Conservation (phyloP, 2,329 filamentous ascomycete species). For the Chrysoporthe puriensis region DNA sequence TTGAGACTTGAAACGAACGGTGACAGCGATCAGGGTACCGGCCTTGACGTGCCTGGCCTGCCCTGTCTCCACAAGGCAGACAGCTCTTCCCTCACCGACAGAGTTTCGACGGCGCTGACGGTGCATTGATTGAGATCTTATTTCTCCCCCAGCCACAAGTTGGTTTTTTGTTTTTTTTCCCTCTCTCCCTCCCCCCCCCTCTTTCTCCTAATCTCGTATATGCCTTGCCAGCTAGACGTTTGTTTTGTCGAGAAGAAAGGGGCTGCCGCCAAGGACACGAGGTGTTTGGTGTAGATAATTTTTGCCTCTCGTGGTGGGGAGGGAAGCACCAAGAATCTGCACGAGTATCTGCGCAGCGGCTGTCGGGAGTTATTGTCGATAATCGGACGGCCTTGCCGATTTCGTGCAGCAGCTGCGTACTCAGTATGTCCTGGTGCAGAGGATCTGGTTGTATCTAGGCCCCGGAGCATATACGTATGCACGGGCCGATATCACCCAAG, state of each 20-base stretch:
- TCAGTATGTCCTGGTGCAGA: not conserved
- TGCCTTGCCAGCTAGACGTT: not conserved
- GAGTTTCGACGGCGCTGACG: not conserved
- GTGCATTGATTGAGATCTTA: not conserved
- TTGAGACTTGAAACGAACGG: constrained; percentile 27
- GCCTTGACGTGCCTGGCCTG: not conserved
- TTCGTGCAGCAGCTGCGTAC: not conserved
- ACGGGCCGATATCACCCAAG: not conserved
- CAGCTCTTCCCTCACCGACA: constrained; percentile 12
- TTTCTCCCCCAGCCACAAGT: not conserved
- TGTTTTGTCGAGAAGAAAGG: not conserved
- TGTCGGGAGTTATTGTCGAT: not conserved
- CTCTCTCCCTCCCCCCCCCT: not conserved
- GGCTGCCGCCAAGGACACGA: not conserved
- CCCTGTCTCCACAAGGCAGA: not conserved
- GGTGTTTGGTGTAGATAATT: constrained; percentile 6
- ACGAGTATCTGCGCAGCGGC: not conserved
- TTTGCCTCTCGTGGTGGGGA: too few species aligned
- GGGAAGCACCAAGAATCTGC: not conserved
- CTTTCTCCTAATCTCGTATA: not conserved
- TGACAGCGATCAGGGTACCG: constrained; percentile 21
- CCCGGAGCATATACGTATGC: constrained; percentile 4
- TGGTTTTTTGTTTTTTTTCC: not conserved
- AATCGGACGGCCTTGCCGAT: not conserved
- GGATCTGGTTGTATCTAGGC: not conserved